Conservation (phyloP, 2,329 filamentous ascomycete species). For the Neurospora crassa region DNA sequence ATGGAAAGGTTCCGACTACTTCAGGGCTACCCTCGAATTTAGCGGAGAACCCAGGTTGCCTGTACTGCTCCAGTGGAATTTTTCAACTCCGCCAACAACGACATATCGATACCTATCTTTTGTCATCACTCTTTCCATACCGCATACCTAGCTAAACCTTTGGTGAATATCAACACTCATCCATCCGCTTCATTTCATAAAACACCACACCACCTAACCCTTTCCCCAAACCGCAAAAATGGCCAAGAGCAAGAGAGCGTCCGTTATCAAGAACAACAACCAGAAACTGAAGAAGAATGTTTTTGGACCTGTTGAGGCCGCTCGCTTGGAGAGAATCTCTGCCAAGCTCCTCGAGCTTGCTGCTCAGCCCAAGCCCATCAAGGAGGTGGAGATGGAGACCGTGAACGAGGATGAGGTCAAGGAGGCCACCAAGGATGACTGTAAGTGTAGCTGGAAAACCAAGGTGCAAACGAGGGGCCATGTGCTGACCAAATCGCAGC, state of each 20-base stretch:
- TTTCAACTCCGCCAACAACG: background rate
- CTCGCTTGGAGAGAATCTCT: conserved; percentile 72
- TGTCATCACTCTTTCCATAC: background rate
- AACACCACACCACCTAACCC: background rate
- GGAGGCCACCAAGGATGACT: conserved; percentile 15
- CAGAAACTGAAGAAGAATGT: conserved; percentile 68
- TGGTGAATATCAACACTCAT: background rate
- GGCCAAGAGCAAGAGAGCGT: conserved; percentile 81
- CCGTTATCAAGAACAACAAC: conserved; percentile 74
- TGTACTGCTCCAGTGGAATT: background rate
- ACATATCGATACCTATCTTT: background rate
- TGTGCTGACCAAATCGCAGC: conserved; percentile 16
- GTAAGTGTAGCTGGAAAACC: conserved; percentile 11
- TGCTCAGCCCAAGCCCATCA: conserved; percentile 62
- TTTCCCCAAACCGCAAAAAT: conserved; percentile 36
- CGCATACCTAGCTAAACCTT: background rate
- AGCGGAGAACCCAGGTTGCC: background rate
- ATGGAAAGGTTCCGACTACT: background rate
- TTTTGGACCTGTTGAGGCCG: conserved; percentile 74
- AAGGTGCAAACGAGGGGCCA: background rate
- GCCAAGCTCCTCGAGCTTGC: conserved; percentile 78
- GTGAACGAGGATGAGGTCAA: conserved; percentile 18
- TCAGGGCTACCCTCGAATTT: background rate
- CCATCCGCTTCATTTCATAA: background rate
- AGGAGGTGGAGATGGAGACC: conserved; percentile 36